A percentile compares a stretch with the other conserved stretches of the same genome.
Conservation (phyloP, 768 basidiomycete genomes). For the Calocera viscosa region DNA sequence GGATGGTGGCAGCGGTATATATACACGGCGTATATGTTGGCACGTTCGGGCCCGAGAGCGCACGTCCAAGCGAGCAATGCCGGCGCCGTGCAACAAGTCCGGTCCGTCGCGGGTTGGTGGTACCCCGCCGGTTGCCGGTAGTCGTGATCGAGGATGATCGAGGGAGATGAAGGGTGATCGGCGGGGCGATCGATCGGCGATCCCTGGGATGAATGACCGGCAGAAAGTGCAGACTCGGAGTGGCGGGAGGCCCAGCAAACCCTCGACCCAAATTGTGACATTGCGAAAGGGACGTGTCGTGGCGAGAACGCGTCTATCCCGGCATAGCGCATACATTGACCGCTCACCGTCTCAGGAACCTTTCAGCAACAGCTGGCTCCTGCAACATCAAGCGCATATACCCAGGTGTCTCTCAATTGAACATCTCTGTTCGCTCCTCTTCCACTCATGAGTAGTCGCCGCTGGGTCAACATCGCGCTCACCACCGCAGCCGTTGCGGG, state of each 20-base stretch:
- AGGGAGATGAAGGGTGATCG: not conserved
- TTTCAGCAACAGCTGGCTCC: not conserved
- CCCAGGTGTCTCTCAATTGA: not conserved
- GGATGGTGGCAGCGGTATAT: not conserved
- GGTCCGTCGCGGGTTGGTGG: not conserved
- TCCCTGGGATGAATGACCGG: not conserved
- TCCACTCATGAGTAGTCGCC: slow-evolving; percentile 24
- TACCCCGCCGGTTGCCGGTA: slow-evolving; percentile 2
- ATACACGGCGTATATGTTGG: not conserved
- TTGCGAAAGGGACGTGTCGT: not conserved
- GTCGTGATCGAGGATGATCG: slow-evolving; percentile 3
- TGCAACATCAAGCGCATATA: not conserved
- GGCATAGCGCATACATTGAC: not conserved
- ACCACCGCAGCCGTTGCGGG: slow-evolving; percentile 41
- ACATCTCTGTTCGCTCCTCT: not conserved
- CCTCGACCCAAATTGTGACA: too few relatives aligned
- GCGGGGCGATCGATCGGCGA: not conserved
- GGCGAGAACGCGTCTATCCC: not conserved
- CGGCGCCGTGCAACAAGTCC: not conserved
- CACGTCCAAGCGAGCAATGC: not conserved
- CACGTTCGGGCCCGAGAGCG: not conserved
- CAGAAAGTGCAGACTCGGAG: not conserved
- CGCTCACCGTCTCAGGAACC: not conserved
- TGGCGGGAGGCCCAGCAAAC: not conserved
- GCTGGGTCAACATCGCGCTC: slow-evolving; percentile 53